A percentile compares a stretch with the other conserved stretches of the same genome.
These are phyloP conservation scores for Fusarium cicatricum DNA, from an alignment of 2,329 filamentous ascomycete genomes.

Conservation along the genomic window DNA sequence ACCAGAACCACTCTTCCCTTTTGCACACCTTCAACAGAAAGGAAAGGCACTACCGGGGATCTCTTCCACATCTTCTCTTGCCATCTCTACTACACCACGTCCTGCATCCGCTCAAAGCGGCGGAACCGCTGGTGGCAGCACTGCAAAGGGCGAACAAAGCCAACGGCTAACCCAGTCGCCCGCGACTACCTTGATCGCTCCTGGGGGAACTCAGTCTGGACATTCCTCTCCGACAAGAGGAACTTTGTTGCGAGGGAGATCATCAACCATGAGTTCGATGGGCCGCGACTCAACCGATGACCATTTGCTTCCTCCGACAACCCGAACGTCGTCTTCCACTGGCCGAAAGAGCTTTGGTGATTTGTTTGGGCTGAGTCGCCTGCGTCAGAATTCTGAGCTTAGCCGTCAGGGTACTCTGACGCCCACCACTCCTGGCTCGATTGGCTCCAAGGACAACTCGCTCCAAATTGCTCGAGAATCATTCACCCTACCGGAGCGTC, in stretches of 20 bases:
- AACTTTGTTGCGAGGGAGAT: conserved; percentile 74
- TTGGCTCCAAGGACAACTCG: conserved; percentile 82
- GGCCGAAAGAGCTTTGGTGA: conserved; percentile 94
- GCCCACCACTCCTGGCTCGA: conserved; percentile 73
- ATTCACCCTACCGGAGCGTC: conserved; percentile 75
- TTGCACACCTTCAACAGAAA: conserved; percentile 83
- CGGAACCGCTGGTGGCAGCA: conserved; percentile 33
- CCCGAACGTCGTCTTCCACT: conserved; percentile 87
- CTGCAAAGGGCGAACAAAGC: conserved; percentile 25
- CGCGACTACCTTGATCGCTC: conserved; percentile 57
- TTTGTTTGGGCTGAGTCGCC: conserved; percentile 78
- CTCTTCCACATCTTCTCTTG: conserved; percentile 56
- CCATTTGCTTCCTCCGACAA: conserved; percentile 69
- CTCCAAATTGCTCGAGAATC: conserved; percentile 79
- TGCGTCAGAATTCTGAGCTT: conserved; percentile 84
- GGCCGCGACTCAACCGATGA: conserved; percentile 76
- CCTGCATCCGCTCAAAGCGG: conserved; percentile 49
- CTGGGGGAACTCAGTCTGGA: conserved; percentile 57
- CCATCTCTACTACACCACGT: conserved; percentile 44
- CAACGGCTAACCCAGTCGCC: conserved; percentile 49
- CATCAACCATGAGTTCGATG: conserved; percentile 88
- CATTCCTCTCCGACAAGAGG: conserved; percentile 74
- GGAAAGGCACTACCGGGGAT: conserved; percentile 53
- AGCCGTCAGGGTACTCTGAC: conserved; percentile 74
- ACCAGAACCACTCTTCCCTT: conserved; percentile 80